Conservation (phyloP, 169 alveolate species). For the Plasmodium gonderi region DNA sequence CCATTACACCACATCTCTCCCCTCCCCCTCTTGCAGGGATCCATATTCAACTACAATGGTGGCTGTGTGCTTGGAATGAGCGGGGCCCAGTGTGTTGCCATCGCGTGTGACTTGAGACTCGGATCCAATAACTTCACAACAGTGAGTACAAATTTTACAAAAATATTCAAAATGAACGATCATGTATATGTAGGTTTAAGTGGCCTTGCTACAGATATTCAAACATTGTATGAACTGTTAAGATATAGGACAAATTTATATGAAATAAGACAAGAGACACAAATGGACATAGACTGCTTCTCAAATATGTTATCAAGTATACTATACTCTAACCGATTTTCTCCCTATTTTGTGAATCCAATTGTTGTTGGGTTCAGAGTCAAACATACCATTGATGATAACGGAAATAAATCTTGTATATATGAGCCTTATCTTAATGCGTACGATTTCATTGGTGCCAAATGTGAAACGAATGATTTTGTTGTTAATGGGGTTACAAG, state of each 20-base stretch:
- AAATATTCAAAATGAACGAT: constrained; percentile 92
- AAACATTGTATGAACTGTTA: constrained; percentile 89
- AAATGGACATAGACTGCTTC: constrained; percentile 91
- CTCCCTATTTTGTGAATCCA: constrained; percentile 94
- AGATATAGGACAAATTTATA: constrained; percentile 92
- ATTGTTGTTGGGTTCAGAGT: constrained; percentile 92
- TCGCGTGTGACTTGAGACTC: constrained; percentile 95
- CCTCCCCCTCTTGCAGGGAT: constrained; percentile 60
- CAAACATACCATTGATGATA: constrained; percentile 50
- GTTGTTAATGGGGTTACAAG: constrained; percentile 96
- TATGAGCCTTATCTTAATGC: constrained; percentile 90
- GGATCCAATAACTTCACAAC: constrained; percentile 92
- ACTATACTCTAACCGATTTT: constrained; percentile 91
- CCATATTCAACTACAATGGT: constrained; percentile 93
- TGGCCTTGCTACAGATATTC: constrained; percentile 95
- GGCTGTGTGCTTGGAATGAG: constrained; percentile 97
- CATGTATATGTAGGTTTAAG: constrained; percentile 89
- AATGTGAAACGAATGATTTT: constrained; percentile 90
- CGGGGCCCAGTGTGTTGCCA: constrained; percentile 96
- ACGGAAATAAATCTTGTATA: constrained; percentile 77
- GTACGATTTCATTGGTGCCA: constrained; percentile 93
- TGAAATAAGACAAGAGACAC: constrained; percentile 89
- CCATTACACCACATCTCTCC: background rate
- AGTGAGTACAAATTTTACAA: constrained; percentile 89
- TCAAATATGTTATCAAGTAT: constrained; percentile 92